A percentile compares a stretch with the other conserved stretches of the same genome.
phyloP scores from a whole-genome alignment of 2,329 filamentous ascomycete genomes.

The Sarocladium oryzae region DNA sequence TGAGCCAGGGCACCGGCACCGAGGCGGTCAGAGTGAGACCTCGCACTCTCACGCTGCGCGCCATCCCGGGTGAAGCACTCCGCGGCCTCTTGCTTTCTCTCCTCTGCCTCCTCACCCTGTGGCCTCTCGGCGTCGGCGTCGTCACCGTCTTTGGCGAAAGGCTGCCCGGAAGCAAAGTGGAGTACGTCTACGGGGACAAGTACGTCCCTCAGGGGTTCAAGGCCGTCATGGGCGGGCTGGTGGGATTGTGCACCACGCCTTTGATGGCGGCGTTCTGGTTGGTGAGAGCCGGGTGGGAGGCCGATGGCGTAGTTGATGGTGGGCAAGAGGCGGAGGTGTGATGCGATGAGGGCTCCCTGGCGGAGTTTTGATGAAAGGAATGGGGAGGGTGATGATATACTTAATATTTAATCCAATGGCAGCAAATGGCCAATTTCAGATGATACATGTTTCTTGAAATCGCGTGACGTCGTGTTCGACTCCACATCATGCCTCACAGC shows the following conservation, averaged over 20 bases:
- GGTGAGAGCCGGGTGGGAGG: constrained; percentile 39
- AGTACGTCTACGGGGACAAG: constrained; percentile 34
- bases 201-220: constrained; percentile 48
- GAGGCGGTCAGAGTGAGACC: background rate
- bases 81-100: constrained; percentile 23
- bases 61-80: constrained; percentile 17
- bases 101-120: constrained; percentile 35
- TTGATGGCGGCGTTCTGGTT: constrained; percentile 45
- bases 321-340: background rate
- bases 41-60: background rate
- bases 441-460: no score
- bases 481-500: no score
- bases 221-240: constrained; percentile 37
- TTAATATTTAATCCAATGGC: no score
- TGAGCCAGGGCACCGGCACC: no score
- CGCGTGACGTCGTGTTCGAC: no score
- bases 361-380: no score
- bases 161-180: constrained; percentile 22
- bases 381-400: no score
- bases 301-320: background rate
- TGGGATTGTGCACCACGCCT: constrained; percentile 41
- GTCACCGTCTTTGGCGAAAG: constrained; percentile 31
- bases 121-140: constrained; percentile 36
- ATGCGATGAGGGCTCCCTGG: background rate
- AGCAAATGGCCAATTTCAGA: no score